Base-by-base conservation (phyloP, 2,329 filamentous ascomycete species). In the Niveomyces coronatus region DNA sequence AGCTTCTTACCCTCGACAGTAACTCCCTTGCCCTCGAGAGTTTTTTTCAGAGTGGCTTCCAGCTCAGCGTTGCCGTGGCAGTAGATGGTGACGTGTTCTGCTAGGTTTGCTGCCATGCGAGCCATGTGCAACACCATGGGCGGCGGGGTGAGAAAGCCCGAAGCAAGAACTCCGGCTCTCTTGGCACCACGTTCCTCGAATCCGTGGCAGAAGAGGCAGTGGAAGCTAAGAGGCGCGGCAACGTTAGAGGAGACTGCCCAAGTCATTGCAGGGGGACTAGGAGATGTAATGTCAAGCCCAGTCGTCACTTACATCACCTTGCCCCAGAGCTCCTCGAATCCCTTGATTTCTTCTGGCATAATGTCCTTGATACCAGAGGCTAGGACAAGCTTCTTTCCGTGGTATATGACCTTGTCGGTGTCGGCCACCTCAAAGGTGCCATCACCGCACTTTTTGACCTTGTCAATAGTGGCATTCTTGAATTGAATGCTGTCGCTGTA, bases 161-260 rank as follows among this genome's bases (percentile, higher is more conserved):
- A 24, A 24, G 23, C 23, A 24, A 24, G 23, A 24, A 24, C 23
- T 24, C 23, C 23, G 23, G 23, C 23, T 24, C 23, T 24, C 23
- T 24, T 24, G 23, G 23, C 23, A 24, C 23, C 23, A 24, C 23
- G 23, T 24, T 24, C 23, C 23, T 76, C 70, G 49, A 61, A 74
- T 7, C 71, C 71, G 41, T 73, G 61, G 51, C 68, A 74, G 45
- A 64, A 70, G 2, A 74, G 59, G 47, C 70, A 75, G 45, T 74
- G 68, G 45, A 67, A 74, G 28, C 60, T 64, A 24, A 8, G 23
- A 17, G 15, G 29, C 19, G 15, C 16, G 19, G 3, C 23, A 22
- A 17, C 17, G 17, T 17, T 19, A 20, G 13, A 33, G 17, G 17
- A 33, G 23, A 13, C 23, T 24, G 8, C 13, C 23, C 23, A 24